phyloP scores from a whole-genome alignment of 345 rosid genomes.

The Rhodomyrtus tomentosa region DNA sequence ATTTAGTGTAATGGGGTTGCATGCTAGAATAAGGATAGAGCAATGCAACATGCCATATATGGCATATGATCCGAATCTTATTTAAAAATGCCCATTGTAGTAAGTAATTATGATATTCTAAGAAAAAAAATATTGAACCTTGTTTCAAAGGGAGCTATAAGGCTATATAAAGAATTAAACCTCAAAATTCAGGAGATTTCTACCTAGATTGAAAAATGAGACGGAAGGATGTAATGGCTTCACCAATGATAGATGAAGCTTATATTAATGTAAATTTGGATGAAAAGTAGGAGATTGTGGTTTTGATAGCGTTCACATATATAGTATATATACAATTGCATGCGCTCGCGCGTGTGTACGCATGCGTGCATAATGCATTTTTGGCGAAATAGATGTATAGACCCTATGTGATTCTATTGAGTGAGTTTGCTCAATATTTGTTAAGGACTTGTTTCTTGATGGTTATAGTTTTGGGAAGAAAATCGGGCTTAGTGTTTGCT shows the following conservation, averaged over 20 bases:
- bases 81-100: too few relatives aligned
- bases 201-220: not conserved
- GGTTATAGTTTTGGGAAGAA: not conserved
- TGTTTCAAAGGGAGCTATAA: not conserved
- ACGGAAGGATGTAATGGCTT: not conserved
- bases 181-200: not conserved
- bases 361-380: too few relatives aligned
- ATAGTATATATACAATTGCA: too few relatives aligned
- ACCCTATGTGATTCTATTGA: not conserved
- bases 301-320: too few relatives aligned
- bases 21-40: too few relatives aligned
- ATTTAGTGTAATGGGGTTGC: too few relatives aligned
- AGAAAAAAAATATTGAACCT: not conserved
- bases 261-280: not conserved
- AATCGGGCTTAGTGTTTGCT: not conserved
- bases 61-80: too few relatives aligned
- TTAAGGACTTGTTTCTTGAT: not conserved
- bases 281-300: not conserved
- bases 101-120: too few relatives aligned
- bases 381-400: too few relatives aligned
- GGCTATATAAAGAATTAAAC: not conserved
- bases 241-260: not conserved
- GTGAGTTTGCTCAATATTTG: not conserved
- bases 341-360: too few relatives aligned
- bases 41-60: too few relatives aligned